phyloP scores from a whole-genome alignment of 208 protist species.

The Leishmania lainsoni region DNA sequence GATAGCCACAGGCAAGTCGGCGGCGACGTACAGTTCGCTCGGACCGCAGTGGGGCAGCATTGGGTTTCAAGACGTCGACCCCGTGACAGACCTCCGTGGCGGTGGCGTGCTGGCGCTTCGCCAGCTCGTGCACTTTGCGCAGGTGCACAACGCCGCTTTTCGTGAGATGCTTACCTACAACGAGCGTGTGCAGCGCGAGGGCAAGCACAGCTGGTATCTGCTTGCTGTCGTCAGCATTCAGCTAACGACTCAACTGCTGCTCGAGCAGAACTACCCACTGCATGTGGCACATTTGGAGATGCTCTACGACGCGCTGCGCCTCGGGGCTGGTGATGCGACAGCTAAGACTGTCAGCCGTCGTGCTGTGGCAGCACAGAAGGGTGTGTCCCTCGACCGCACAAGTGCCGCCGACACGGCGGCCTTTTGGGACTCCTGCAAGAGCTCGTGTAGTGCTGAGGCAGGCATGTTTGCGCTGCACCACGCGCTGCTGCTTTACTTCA shows the following conservation, averaged over 20 bases:
- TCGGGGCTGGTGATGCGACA: conserved; percentile 19
- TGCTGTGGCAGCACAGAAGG: conserved; percentile 21
- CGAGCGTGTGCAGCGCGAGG: conserved; percentile 37
- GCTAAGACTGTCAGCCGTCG: conserved; percentile 25
- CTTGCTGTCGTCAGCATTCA: conserved; percentile 87
- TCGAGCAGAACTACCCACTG: conserved; percentile 59
- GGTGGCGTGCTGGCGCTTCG: conserved; percentile 79
- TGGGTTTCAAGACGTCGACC: conserved; percentile 91
- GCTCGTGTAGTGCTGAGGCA: conserved; percentile 44
- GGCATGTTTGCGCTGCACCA: conserved; percentile 82
- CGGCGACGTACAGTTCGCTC: conserved; percentile 39
- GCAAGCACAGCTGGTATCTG: conserved; percentile 73
- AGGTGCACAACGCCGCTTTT: conserved; percentile 56
- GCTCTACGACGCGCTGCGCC: conserved; percentile 65
- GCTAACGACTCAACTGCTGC: conserved; percentile 72
- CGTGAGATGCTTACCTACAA: conserved; percentile 83
- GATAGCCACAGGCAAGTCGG: conserved; percentile 48
- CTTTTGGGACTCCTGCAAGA: conserved; percentile 28
- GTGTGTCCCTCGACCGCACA: conserved; percentile 8
- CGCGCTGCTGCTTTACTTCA: conserved; percentile 79
- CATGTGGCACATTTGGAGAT: conserved; percentile 67
- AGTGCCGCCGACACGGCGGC: conserved; percentile 12
- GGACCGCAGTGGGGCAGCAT: conserved; percentile 67
- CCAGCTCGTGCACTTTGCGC: conserved; percentile 83
- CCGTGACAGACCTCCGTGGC: conserved; percentile 87